Base-by-base conservation (phyloP, 2,329 filamentous ascomycete species). In the Aspergillus eucalypticola region DNA sequence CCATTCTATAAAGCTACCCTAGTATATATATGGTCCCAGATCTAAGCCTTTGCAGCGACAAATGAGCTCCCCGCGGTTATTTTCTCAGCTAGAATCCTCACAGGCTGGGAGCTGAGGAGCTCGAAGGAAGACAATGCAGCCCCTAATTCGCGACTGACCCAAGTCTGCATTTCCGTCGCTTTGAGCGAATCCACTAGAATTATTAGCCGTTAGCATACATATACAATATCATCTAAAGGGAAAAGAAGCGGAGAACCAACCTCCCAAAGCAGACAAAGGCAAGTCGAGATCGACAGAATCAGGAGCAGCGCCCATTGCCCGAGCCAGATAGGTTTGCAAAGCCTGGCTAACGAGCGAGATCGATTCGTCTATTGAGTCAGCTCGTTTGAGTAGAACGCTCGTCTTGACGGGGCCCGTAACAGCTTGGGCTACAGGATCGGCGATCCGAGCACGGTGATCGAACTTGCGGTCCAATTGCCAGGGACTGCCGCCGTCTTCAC, bases 391-490 rank as follows among this genome's bases (percentile, higher is more conserved):
- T n/a, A 54, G 38, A 23, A 15, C 6, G 10, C 38, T 44, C n/a
- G 52, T 44, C 27, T 25, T 15, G 7, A 54, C 15, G 8, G 17
- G 35, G 3, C 11, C 32, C 2, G 32, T 11, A 1, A 11, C 11
- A 35, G 11, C 1, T 35, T 13, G 15, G 2, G 17, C 38, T 5
- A 32, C 21, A 2, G 25, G 19, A 5, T 23, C 21, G 7, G 60
- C 32, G 8, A 41, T 51, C n/a, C 51, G 32, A 8, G 66, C 46
- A 3, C 66, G 63, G 42, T 68, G 65, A 25, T 68, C 66, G 17
- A 68, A 68, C 13, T 66, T 68, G 10, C 66, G 63, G 42, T 68
- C 66, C 2, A 66, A 52, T n/a, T 58, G 46, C 66, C 66, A 68
- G 5, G 58, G 52, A 7, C 63, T 51, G 5, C 61, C 55, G 3